Evolutionary conservation across 2,329 filamentous ascomycete genomes (phyloP), one percentile per base, ranked within the genome.

Genomic region (Alternaria sp.): DNA sequence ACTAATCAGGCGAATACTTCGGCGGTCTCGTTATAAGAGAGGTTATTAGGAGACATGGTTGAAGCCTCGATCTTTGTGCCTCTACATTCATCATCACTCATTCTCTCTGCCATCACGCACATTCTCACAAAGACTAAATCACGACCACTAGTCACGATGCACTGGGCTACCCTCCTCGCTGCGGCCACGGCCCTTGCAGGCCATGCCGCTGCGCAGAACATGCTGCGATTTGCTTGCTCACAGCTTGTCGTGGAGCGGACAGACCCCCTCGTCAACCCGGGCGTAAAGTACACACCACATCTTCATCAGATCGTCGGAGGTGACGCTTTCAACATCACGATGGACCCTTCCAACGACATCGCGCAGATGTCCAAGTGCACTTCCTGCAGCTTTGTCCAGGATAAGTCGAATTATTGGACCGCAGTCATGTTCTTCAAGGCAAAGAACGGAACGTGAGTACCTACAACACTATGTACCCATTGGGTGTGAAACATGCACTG

Each of bases 371-470:
- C 75, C 12, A 78, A 67, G 23, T 78, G 75, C 69, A 78, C 75
- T 58, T 77, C 74, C 5, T 78, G 75, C 66, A 72, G 59, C 49
- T 77, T 76, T 58, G 52, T 60, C 11, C 72, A 78, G 58, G 75
- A 78, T 40, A 76, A 74, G 66, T 76, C 73, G 1, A 78, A 77
- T 58, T 78, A 78, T 64, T 78, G 76, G 76, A 78, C 76, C 6
- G 76, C 76, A 2, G 76, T 78, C 49, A 78, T 78, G 76, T 78
- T 78, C 71, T 78, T 77, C 70, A 73, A 78, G 58, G 65, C 70
- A 40, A 77, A 76, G 70, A 77, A 77, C 57, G 76, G 75, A 36
- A 50, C 26, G 47, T 50, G 11, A 40, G 25, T 50, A 15, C 11
- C 10, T 6, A 40, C 3, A 40, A 11, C n/a, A 40, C 36, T 17